Evolutionary conservation across 192 early-diverging fungal species (phyloP).

Genomic region (Coemansia sp.): DNA sequence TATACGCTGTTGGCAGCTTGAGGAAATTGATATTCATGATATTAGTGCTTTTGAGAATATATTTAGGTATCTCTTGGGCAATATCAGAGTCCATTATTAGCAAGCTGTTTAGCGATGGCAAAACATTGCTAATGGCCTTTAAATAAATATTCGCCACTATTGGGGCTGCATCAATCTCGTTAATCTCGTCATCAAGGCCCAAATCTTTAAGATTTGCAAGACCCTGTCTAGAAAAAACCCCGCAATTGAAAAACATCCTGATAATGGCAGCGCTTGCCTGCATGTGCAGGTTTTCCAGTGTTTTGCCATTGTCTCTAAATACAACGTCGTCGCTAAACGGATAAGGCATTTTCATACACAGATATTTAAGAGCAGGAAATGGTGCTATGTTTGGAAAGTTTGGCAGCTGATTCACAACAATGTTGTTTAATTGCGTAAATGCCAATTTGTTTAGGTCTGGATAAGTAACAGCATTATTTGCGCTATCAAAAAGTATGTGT

Average conservation of each 20-base stretch:
- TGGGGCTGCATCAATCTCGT: background rate
- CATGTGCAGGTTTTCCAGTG: background rate
- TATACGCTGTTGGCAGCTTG: background rate
- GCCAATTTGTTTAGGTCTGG: background rate
- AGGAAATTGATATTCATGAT: background rate
- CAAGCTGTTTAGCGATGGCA: background rate
- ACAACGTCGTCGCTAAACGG: conserved; percentile 12
- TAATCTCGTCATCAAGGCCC: background rate
- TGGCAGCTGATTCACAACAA: background rate
- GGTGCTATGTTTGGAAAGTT: background rate
- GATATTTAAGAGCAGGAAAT: background rate
- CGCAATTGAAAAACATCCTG: background rate
- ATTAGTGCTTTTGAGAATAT: background rate
- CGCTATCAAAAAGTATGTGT: background rate
- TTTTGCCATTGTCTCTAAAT: conserved; percentile 4
- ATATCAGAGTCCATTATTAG: conserved; percentile 1
- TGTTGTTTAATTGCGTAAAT: background rate
- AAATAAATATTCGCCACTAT: background rate
- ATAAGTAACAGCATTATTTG: background rate
- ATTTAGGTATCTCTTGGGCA: background rate
- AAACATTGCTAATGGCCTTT: background rate
- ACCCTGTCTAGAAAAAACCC: background rate
- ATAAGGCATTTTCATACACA: conserved; percentile 5
- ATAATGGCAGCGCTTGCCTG: background rate
- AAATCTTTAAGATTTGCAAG: background rate